Base-by-base conservation (phyloP, 352 stramenopile species). In the Globisporangium apiculatum region DNA sequence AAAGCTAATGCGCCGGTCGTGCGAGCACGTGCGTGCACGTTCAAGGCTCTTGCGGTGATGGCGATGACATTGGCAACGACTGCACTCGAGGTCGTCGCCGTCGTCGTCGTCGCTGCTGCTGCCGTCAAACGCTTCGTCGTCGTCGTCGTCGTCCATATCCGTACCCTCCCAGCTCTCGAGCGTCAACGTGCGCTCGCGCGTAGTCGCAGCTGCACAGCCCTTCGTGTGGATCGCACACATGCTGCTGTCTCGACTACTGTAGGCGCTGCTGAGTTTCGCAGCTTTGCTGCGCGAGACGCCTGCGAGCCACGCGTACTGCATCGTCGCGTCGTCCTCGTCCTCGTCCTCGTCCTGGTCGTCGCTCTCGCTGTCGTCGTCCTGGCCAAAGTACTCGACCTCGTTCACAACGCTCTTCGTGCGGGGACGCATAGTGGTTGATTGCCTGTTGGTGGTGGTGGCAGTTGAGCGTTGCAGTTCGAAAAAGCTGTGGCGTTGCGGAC, bases 1-100 rank as follows among this genome's bases (percentile, higher is more conserved):
- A 54, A 92, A 92, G 66, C 79, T 89, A 62, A 92, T 91, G 61
- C 81, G 79, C 31, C 80, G 78, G 60, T 76, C 69, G 62, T 89
- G 79, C 40, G 71, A 86, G 64, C 79, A 91, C 52, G 76, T 78
- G 45, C 81, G 76, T 37, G 76, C 58, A 50, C 79, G 76, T 31
- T 74, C 54, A 43, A 79, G 70, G 48, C 67, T 67, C 42, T 46
- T 57, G 49, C 49, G 41, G 18, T 4, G n/a, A 2, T 56, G 38
- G 7, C 59, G 41, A 31, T 31, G 24, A 2, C 24, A 31, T 31
- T 31, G 24, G 24, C 3, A 2, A 31, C 24, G 24, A 31, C 24
- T 31, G 24, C 24, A 31, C 4, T 66, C 54, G 11, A 72, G 60
- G 31, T 71, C 65, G n/a, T 72, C 59, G 18, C 85, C 74, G 46